Percentiles rank a stretch among this genome's conserved stretches.
These are phyloP conservation scores for Aureobasidium pullulans DNA, from an alignment of 2,329 filamentous ascomycete genomes.

Conservation along the genomic window DNA sequence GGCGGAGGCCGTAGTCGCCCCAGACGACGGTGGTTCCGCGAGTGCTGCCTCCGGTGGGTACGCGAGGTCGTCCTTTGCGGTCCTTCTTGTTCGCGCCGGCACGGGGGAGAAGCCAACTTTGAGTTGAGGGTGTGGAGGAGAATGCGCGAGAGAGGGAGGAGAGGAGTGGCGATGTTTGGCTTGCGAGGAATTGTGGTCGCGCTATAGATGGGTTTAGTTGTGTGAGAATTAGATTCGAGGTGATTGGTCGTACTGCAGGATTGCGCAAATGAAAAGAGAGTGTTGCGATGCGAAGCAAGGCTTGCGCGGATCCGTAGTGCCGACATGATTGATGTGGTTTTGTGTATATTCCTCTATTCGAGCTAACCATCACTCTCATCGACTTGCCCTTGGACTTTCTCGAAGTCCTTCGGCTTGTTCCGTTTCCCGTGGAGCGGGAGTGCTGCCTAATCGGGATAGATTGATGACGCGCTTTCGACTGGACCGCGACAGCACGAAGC, in stretches of 20 bases:
- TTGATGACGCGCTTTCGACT: slow-evolving; percentile 9
- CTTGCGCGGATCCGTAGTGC: slow-evolving; percentile 30
- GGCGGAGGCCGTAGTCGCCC: slow-evolving; percentile 91
- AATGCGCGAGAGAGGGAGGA: slow-evolving; percentile 56
- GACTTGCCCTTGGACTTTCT: slow-evolving; percentile 2
- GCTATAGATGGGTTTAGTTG: slow-evolving; percentile 8
- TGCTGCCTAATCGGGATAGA: slow-evolving; percentile 1
- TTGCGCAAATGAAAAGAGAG: slow-evolving; percentile 1
- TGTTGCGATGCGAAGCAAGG: slow-evolving; percentile 23
- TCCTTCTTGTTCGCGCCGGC: slow-evolving; percentile 79
- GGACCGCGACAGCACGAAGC: background rate
- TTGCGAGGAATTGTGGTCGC: slow-evolving; percentile 3
- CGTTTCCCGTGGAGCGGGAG: background rate
- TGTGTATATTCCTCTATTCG: background rate
- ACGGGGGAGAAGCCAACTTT: slow-evolving; percentile 76
- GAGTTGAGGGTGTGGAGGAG: slow-evolving; percentile 57
- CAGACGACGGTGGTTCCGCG: slow-evolving; percentile 93
- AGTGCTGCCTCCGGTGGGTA: slow-evolving; percentile 80
- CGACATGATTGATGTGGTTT: slow-evolving; percentile 29
- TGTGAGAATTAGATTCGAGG: slow-evolving; percentile 12
- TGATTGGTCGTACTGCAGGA: slow-evolving; percentile 9
- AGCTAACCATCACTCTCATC: background rate
- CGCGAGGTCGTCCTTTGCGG: slow-evolving; percentile 76
- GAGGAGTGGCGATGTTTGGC: slow-evolving; percentile 21
- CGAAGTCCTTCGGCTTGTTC: background rate